These are phyloP conservation scores for Mucuna pruriens DNA, from an alignment of 306 rosid species.

Conservation along the genomic window DNA sequence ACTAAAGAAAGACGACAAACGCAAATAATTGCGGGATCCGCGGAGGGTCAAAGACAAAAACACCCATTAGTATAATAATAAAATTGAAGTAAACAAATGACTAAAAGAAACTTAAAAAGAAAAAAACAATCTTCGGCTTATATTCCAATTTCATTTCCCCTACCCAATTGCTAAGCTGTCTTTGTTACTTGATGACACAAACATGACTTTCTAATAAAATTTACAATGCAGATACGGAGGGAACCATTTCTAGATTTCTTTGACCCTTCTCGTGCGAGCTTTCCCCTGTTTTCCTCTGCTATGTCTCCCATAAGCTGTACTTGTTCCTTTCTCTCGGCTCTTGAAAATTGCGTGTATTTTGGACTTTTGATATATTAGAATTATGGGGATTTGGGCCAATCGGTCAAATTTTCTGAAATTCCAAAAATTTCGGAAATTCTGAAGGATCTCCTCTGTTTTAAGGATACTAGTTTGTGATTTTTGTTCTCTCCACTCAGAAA, in stretches of 20 bases:
- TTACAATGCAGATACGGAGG: slow-evolving; percentile 40
- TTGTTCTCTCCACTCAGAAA: slow-evolving; percentile 25
- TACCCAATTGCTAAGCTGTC: slow-evolving; percentile 37
- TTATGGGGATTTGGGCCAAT: slow-evolving; percentile 40
- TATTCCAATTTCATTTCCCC: slow-evolving; percentile 40
- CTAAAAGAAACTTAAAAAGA: neutral
- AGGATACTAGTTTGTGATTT: slow-evolving; percentile 17
- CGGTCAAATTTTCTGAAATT: slow-evolving; percentile 44
- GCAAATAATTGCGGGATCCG: slow-evolving; percentile 54
- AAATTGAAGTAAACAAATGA: slow-evolving; percentile 36
- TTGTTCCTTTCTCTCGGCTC: slow-evolving; percentile 35
- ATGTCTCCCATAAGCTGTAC: slow-evolving; percentile 46
- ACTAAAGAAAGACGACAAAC: slow-evolving; percentile 45
- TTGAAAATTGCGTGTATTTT: slow-evolving; percentile 43
- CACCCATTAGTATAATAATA: slow-evolving; percentile 33
- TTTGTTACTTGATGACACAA: slow-evolving; percentile 38
- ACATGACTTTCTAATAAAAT: slow-evolving; percentile 38
- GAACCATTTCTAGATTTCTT: slow-evolving; percentile 39
- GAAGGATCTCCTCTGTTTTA: slow-evolving; percentile 36
- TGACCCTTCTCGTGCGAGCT: slow-evolving; percentile 38
- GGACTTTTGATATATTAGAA: slow-evolving; percentile 37
- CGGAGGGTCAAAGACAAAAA: slow-evolving; percentile 49
- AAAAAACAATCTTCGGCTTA: slow-evolving; percentile 31
- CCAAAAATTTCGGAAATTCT: slow-evolving; percentile 49
- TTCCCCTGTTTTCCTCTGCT: slow-evolving; percentile 55